Evolutionary conservation across 2,329 filamentous ascomycete species (phyloP).

Genomic region (Ramichloridium luteum): DNA sequence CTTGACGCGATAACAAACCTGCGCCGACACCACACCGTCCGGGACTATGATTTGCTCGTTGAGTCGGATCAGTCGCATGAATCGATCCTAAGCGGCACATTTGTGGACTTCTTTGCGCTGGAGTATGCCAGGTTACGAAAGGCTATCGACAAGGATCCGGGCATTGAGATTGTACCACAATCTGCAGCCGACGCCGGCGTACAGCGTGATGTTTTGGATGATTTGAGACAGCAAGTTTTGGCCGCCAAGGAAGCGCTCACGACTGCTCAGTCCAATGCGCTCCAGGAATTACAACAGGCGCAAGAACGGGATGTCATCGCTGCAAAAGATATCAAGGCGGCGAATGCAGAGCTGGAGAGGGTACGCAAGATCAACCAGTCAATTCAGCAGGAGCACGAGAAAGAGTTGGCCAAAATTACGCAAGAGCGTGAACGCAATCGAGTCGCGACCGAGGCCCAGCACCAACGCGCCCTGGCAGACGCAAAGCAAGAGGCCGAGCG

Average conservation of each 20-base stretch:
- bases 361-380: conserved; percentile 58
- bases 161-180: conserved; percentile 69
- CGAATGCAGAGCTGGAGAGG: conserved; percentile 35
- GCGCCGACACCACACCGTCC: conserved; percentile 62
- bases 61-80: conserved; percentile 16
- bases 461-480: conserved; percentile 21
- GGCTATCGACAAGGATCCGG: conserved; percentile 83
- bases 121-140: conserved; percentile 78
- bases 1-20: conserved; percentile 68
- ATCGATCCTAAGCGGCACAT: conserved; percentile 53
- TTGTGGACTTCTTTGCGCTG: conserved; percentile 91
- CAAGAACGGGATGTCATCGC: conserved; percentile 29
- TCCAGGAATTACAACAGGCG: conserved; percentile 44
- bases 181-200: conserved; percentile 80
- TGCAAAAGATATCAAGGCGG: conserved; percentile 37
- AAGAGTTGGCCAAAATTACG: conserved; percentile 34
- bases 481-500: conserved; percentile 18
- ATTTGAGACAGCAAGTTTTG: conserved; percentile 62
- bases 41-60: conserved; percentile 68
- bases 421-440: conserved; percentile 32
- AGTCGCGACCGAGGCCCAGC: conserved; percentile 21
- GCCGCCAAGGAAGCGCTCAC: conserved; percentile 54
- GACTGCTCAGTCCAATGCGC: conserved; percentile 43
- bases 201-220: conserved; percentile 85
- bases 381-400: conserved; percentile 57